Evolutionary conservation across 176 grass and related monocot genomes (phyloP).

Genomic region (Chloris gayana): DNA sequence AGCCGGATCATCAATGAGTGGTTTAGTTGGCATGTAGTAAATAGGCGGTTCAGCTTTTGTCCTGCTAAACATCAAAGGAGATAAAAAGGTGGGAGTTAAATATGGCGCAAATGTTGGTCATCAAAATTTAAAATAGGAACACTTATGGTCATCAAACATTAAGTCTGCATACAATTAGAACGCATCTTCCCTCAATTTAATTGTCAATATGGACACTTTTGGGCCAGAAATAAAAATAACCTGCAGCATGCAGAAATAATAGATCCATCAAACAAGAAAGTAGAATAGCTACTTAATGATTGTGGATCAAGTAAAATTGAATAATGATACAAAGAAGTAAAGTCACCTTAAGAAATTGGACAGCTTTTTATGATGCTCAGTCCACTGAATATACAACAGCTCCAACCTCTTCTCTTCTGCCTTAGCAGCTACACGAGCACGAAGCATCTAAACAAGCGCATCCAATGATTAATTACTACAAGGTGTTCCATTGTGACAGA

Average conservation of each 20-base stretch:
- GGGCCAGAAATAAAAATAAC: conserved; percentile 99
- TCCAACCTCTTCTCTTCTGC: conserved; percentile 94
- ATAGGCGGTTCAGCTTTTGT: conserved; percentile 92
- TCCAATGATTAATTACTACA: conserved; percentile 27
- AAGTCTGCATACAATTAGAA: conserved; percentile 74
- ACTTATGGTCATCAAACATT: conserved; percentile 55
- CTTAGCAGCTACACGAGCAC: conserved; percentile 93
- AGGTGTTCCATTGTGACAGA: conserved; percentile 22
- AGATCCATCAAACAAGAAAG: conserved; percentile 35
- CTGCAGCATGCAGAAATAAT: conserved; percentile 63
- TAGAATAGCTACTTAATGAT: conserved; percentile 24
- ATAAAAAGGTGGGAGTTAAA: conserved; percentile 33
- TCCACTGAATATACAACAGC: conserved; percentile 88
- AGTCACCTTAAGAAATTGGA: conserved; percentile 96
- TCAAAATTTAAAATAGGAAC: conserved; percentile 38
- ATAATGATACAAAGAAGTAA: conserved; percentile 27
- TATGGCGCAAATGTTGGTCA: conserved; percentile 33
- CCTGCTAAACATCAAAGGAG: conserved; percentile 58
- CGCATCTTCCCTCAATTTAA: conserved; percentile 95
- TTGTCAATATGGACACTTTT: conserved; percentile 99
- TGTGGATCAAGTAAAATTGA: conserved; percentile 2
- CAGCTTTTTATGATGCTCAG: conserved; percentile 96
- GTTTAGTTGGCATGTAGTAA: conserved; percentile 89
- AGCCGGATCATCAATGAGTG: conserved; percentile 68
- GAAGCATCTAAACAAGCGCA: conserved; percentile 62